Base-by-base conservation (phyloP, 2,329 filamentous ascomycete species). In the Epichloe hybrida region DNA sequence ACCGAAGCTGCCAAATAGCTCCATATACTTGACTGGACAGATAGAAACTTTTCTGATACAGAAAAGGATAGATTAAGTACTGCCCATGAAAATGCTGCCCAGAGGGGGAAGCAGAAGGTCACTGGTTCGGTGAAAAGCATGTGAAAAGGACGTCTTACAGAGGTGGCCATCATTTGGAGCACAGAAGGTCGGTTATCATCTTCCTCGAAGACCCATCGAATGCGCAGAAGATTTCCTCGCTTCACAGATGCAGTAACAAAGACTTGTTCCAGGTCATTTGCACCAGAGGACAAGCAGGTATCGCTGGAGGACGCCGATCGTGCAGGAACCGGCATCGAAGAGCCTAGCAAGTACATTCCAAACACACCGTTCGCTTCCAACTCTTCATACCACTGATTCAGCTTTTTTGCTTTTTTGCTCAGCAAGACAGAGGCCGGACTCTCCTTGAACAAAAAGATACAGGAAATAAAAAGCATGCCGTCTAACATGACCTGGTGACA, bases 61-160 rank as follows among this genome's bases (percentile, higher is more conserved):
- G 17, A 17, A 58, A 95, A 91, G 12, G 85, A 88, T 17, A 95
- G 72, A 64, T 95, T 96, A 0, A 96, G 76, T 0, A 95, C 78
- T 0, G 85, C 88, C 90, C 90, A 96, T 20, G 83, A 83, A 64
- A 96, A 96, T 0, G 87, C 77, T 1, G 89, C 84, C 90, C 90
- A 96, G 0, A 95, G 72, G 0, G 84, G 88, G 70, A 96, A 96
- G 70, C 80, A 88, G 66, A 89, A 88, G 13, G 90, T 84, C 9
- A 88, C 82, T 0, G 85, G 83, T 57, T 90, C 86, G 0, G 85
- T 89, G 56, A 83, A 69, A 15, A 90, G 77, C 1, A 90, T 74
- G 59, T 83, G 80, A 64, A 95, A 94, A 0, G 89, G 89, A 0
- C 89, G 78, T 55, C 80, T 81, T 6, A 91, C 67, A 0, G 87